A percentile compares a stretch with the other conserved stretches of the same genome.
phyloP scores from a whole-genome alignment of 257 asterid genomes.

The Petrea volubilis region DNA sequence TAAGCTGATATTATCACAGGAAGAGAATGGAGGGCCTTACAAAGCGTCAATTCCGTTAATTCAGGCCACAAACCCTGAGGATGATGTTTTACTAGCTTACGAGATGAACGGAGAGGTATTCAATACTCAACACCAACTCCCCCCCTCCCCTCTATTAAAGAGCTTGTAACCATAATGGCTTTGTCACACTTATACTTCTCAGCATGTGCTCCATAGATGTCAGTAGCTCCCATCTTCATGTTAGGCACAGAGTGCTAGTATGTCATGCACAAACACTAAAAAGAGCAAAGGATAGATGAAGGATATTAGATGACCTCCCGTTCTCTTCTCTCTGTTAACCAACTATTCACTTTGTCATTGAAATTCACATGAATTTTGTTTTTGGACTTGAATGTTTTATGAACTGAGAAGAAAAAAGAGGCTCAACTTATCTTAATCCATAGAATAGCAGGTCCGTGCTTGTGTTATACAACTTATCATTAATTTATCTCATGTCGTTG shows the following conservation, averaged over 20 bases:
- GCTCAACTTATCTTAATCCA: background rate
- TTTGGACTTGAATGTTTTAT: too few species aligned
- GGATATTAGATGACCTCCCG: background rate
- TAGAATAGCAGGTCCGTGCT: background rate
- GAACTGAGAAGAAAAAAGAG: background rate
- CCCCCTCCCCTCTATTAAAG: too few species aligned
- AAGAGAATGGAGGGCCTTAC: constrained; percentile 98
- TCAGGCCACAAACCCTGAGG: constrained; percentile 91
- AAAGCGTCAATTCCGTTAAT: constrained; percentile 87
- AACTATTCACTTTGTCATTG: background rate
- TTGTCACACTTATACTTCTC: too few species aligned
- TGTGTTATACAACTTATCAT: background rate
- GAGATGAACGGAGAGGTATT: constrained; percentile 98
- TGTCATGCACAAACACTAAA: background rate
- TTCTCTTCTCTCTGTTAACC: background rate
- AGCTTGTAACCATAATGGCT: too few species aligned
- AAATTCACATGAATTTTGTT: background rate
- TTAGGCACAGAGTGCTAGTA: background rate
- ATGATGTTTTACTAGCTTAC: constrained; percentile 93
- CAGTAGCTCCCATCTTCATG: background rate
- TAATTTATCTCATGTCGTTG: background rate
- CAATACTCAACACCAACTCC: background rate
- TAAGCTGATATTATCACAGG: constrained; percentile 43
- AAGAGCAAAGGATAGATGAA: background rate
- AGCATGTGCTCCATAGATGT: background rate